Percentiles rank a stretch among this genome's conserved stretches.
These are phyloP conservation scores for Panaeolus papilionaceus DNA, from an alignment of 768 basidiomycete genomes.

Conservation along the genomic window DNA sequence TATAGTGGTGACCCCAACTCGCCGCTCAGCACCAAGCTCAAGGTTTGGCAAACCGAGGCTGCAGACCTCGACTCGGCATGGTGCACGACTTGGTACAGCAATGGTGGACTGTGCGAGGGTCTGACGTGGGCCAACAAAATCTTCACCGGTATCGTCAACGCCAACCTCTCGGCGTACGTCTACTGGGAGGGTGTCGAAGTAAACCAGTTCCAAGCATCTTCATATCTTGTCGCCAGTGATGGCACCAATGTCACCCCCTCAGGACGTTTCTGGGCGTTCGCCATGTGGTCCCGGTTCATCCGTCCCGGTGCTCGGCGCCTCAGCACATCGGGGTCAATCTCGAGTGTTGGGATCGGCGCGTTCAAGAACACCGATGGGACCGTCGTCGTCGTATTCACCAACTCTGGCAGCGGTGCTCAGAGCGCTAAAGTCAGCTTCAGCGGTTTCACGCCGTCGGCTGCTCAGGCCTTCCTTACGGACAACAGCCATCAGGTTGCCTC, in stretches of 20 bases:
- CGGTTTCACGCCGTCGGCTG: constrained; percentile 13
- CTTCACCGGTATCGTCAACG: constrained; percentile 25
- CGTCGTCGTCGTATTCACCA: constrained; percentile 23
- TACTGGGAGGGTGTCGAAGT: constrained; percentile 27
- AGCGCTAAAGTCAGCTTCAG: constrained; percentile 21
- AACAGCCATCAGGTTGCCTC: constrained; percentile 20
- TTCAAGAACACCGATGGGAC: constrained; percentile 22
- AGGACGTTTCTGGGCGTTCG: constrained; percentile 25
- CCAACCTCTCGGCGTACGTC: constrained; percentile 24
- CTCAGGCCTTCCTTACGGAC: constrained; percentile 22
- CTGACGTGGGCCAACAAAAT: constrained; percentile 27
- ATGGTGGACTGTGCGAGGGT: constrained; percentile 25
- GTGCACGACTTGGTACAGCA: constrained; percentile 27
- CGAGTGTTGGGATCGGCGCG: constrained; percentile 21
- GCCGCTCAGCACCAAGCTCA: constrained; percentile 23
- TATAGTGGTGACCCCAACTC: constrained; percentile 26
- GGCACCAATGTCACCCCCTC: constrained; percentile 22
- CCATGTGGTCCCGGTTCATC: constrained; percentile 24
- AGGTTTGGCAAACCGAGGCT: constrained; percentile 25
- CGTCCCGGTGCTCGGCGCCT: constrained; percentile 23
- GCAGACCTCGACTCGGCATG: constrained; percentile 25
- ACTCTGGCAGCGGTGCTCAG: constrained; percentile 19
- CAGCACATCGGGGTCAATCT: constrained; percentile 16
- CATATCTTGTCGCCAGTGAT: constrained; percentile 25
- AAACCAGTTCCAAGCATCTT: constrained; percentile 25